Base-by-base conservation (phyloP, 2,329 filamentous ascomycete species). In the Paradendryphiella salina region DNA sequence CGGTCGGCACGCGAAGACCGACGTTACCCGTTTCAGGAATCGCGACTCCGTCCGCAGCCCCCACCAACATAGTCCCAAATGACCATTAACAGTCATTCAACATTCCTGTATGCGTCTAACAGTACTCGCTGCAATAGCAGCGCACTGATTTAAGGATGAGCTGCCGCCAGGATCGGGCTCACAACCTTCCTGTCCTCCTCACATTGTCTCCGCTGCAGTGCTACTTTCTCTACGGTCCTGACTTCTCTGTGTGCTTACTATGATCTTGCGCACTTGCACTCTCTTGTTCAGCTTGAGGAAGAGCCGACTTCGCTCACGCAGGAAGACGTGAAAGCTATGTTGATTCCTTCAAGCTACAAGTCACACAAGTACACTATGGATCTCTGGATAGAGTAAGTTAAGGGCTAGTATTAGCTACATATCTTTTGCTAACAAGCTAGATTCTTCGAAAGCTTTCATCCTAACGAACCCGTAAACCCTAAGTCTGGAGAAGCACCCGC, bases 301-400 rank as follows among this genome's bases (percentile, higher is more conserved):
- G 46, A 41, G 9, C 46, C 37, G 5, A n/a, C 37, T 20, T 31
- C 23, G 21, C 38, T 41, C 5, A 48, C 21, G n/a, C 21, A 20
- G 7, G 23, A 48, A 9, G 37, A 48, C 20, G 9, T 48, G 11
- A 35, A 42, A 31, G 32, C 31, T 11, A 31, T 35, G 31, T 31
- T 42, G 8, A 48, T 41, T 15, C 37, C 37, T 14, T 48, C 38
- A 42, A 48, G 46, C 17, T 48, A 21, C 21, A 48, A 45, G 21
- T 7, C 2, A 8, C 18, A 45, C 13, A 3, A 11, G 15, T 37
- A 35, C 23, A 45, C 32, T 21, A 29, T 36, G 8, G 5, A 2
- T 14, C 42, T 37, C 13, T 37, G 21, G 42, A 3, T 1, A 21
- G 42, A 45, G 33, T 45, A 29, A 31, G 42, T 31, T 14, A 32